phyloP scores from a whole-genome alignment of 2,329 filamentous ascomycete genomes.

The Neofusicoccum umdonicola region DNA sequence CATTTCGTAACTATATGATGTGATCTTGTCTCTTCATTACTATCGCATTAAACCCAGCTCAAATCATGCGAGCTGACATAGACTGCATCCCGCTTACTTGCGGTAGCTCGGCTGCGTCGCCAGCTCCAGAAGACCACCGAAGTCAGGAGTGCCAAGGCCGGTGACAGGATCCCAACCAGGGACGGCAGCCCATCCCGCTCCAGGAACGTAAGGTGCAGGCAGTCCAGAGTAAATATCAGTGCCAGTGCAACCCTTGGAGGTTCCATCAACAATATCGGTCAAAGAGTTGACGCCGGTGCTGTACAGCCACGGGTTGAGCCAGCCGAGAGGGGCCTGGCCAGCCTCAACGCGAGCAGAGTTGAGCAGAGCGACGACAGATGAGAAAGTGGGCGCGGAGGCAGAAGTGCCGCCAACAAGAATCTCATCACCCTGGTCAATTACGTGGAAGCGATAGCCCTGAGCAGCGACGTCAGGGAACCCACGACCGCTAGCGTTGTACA shows the following conservation, averaged over 20 bases:
- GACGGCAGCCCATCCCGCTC: conserved; percentile 53
- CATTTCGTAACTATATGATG: not conserved
- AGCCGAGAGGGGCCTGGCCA: conserved; percentile 35
- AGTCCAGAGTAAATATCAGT: conserved; percentile 37
- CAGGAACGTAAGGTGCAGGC: conserved; percentile 39
- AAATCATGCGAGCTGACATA: not conserved
- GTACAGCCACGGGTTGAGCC: conserved; percentile 44
- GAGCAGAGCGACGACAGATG: conserved; percentile 36
- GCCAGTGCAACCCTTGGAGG: conserved; percentile 46
- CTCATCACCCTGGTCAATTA: conserved; percentile 33
- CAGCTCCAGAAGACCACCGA: conserved; percentile 33
- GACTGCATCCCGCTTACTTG: not conserved
- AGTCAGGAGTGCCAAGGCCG: conserved; percentile 40
- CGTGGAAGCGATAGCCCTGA: conserved; percentile 33
- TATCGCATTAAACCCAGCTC: not conserved
- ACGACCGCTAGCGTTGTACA: conserved; percentile 45
- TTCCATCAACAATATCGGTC: conserved; percentile 50
- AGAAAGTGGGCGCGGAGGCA: conserved; percentile 39
- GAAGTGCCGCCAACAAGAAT: conserved; percentile 37
- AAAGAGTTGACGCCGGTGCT: conserved; percentile 42
- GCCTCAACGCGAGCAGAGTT: conserved; percentile 38
- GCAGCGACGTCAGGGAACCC: conserved; percentile 48
- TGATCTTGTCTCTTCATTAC: not conserved
- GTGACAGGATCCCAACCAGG: conserved; percentile 52
- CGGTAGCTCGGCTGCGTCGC: conserved; percentile 4